Evolutionary conservation across 148 eudicot species (phyloP).

Genomic region (Persicaria tinctoria): DNA sequence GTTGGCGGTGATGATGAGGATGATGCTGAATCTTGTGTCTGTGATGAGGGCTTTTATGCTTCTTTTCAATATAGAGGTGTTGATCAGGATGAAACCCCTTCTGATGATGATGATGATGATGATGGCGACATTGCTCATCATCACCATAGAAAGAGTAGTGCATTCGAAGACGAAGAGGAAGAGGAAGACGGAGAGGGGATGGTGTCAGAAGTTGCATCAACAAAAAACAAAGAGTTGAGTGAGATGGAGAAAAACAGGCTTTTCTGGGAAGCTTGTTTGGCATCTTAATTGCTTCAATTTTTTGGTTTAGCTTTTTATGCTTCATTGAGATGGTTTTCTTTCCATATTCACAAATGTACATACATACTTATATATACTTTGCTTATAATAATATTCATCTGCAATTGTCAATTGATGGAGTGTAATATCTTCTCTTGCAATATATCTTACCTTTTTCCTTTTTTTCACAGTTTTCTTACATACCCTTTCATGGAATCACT

Average conservation of each 20-base stretch:
- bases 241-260: conserved; percentile 6
- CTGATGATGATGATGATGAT: background rate
- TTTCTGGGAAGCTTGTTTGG: conserved; percentile 6
- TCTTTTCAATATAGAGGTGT: background rate
- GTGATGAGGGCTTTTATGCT: background rate
- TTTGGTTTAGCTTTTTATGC: background rate
- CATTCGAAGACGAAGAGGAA: background rate
- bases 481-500: too few relatives aligned
- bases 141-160: background rate
- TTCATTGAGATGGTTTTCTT: background rate
- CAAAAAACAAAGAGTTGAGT: background rate
- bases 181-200: background rate
- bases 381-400: background rate
- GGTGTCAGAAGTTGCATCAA: conserved; percentile 1
- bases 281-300: background rate
- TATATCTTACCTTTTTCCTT: too few relatives aligned
- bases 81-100: background rate
- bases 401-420: background rate
- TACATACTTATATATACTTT: background rate
- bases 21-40: background rate
- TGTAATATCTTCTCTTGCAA: too few relatives aligned
- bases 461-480: too few relatives aligned
- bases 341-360: background rate
- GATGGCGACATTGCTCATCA: background rate
- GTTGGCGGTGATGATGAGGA: background rate